These are phyloP conservation scores for Catunica adiposa DNA, from an alignment of 2,329 filamentous ascomycete genomes.

Conservation along the genomic window DNA sequence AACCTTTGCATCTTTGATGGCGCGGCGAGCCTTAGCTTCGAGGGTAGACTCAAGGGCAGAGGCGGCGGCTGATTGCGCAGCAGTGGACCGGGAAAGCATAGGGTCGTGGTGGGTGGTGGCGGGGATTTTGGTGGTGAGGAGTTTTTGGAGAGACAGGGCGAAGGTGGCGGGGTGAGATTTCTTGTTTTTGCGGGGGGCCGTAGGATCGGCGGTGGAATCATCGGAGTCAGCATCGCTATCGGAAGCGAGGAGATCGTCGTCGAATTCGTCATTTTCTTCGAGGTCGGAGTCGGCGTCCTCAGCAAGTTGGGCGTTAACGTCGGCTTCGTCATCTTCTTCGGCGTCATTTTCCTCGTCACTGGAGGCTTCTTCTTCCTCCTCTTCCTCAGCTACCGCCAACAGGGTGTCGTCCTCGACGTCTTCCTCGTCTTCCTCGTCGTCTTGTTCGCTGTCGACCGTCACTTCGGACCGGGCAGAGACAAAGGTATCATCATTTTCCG, in stretches of 20 bases:
- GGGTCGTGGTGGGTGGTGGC: constrained; percentile 70
- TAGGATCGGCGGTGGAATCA: constrained; percentile 17
- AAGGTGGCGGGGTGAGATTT: constrained; percentile 86
- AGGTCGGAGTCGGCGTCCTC: constrained; percentile 22
- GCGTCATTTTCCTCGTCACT: constrained; percentile 18
- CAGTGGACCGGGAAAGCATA: constrained; percentile 69
- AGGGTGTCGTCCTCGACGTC: constrained; percentile 19
- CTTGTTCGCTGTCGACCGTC: constrained; percentile 19
- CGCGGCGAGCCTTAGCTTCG: constrained; percentile 63
- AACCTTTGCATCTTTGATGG: constrained; percentile 66
- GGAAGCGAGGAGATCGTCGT: neutral
- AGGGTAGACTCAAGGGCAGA: constrained; percentile 60
- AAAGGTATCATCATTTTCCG: constrained; percentile 38
- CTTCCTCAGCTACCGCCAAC: constrained; percentile 19
- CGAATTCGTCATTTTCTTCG: constrained; percentile 20
- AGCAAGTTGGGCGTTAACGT: constrained; percentile 17
- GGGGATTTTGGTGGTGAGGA: constrained; percentile 76
- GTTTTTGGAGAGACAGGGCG: constrained; percentile 83
- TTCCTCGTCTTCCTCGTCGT: constrained; percentile 22
- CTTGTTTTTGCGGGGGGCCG: constrained; percentile 44
- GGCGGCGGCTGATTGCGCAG: constrained; percentile 54
- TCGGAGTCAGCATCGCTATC: constrained; percentile 21
- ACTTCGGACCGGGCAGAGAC: constrained; percentile 28
- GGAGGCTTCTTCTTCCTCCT: constrained; percentile 16
- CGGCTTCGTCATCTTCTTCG: constrained; percentile 18